Percentiles rank a stretch among this genome's conserved stretches.
phyloP scores from a whole-genome alignment of 768 basidiomycete genomes.

The Tephrocybe sp. region DNA sequence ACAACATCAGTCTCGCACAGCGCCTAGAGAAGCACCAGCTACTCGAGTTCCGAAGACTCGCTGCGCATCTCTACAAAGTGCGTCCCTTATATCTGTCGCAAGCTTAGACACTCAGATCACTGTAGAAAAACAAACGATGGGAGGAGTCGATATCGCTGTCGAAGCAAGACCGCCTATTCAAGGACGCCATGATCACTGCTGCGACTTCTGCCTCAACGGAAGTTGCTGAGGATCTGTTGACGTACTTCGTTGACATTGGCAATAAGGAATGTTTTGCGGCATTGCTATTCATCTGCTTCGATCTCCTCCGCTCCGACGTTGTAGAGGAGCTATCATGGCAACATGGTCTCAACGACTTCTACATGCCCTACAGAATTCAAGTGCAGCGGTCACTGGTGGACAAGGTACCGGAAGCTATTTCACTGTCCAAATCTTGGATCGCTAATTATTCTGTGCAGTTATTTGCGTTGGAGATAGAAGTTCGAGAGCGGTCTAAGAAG shows the following conservation, averaged over 20 bases:
- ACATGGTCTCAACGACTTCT: slow-evolving; percentile 94
- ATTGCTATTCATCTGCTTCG: slow-evolving; percentile 89
- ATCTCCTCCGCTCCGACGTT: slow-evolving; percentile 89
- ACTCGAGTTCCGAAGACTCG: slow-evolving; percentile 92
- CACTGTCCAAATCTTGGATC: neutral
- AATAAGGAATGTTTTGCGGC: slow-evolving; percentile 98
- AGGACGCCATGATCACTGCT: slow-evolving; percentile 93
- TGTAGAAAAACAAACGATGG: slow-evolving; percentile 91
- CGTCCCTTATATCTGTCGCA: neutral
- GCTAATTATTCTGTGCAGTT: slow-evolving; percentile 40
- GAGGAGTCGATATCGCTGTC: slow-evolving; percentile 94
- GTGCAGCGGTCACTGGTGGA: slow-evolving; percentile 77
- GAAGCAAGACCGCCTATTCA: slow-evolving; percentile 96
- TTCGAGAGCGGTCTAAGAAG: slow-evolving; percentile 85
- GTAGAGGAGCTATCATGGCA: slow-evolving; percentile 97
- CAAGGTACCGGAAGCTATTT: slow-evolving; percentile 46
- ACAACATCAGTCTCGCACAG: slow-evolving; percentile 83
- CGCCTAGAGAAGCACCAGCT: slow-evolving; percentile 88
- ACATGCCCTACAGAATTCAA: slow-evolving; percentile 96
- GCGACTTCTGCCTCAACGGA: slow-evolving; percentile 82
- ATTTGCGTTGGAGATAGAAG: slow-evolving; percentile 81
- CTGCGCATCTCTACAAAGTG: slow-evolving; percentile 95
- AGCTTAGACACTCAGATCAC: neutral
- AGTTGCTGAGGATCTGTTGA: slow-evolving; percentile 91
- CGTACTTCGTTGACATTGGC: slow-evolving; percentile 97